A percentile compares a stretch with the other conserved stretches of the same genome.
These are phyloP conservation scores for Imleria badia DNA, from an alignment of 768 basidiomycete species.

Conservation along the genomic window DNA sequence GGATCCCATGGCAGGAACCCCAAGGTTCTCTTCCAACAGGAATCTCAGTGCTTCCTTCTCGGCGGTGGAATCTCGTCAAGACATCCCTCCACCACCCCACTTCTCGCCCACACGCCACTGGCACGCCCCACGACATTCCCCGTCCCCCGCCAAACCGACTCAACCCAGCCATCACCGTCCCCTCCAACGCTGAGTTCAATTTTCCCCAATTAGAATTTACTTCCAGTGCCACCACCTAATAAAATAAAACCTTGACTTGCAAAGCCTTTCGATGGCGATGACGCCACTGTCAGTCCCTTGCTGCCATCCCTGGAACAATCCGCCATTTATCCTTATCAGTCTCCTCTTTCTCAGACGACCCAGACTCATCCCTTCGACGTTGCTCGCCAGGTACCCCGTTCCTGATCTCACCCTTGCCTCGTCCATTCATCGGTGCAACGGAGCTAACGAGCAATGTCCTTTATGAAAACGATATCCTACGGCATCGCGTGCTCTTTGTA, in stretches of 20 bases:
- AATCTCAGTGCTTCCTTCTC: slow-evolving; percentile 3
- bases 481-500: neutral
- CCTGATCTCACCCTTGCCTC: slow-evolving; percentile 16
- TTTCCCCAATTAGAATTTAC: too few species aligned
- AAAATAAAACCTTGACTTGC: too few species aligned
- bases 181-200: neutral
- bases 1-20: slow-evolving; percentile 10
- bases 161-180: neutral
- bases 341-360: neutral
- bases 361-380: neutral
- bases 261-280: neutral
- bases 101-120: neutral
- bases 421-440: slow-evolving; percentile 19
- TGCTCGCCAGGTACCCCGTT: slow-evolving; percentile 8
- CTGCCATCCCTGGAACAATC: slow-evolving; percentile 8
- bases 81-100: neutral
- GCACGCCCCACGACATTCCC: neutral
- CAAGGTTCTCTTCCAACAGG: slow-evolving; percentile 4
- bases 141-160: neutral
- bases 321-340: slow-evolving; percentile 20
- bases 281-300: slow-evolving; percentile 3
- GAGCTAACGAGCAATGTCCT: slow-evolving; percentile 16
- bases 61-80: slow-evolving; percentile 6
- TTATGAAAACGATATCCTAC: slow-evolving; percentile 8
- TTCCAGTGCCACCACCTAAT: too few species aligned